These are phyloP conservation scores for Gypsophila paniculata DNA, from an alignment of 179 eudicot species.

Conservation along the genomic window DNA sequence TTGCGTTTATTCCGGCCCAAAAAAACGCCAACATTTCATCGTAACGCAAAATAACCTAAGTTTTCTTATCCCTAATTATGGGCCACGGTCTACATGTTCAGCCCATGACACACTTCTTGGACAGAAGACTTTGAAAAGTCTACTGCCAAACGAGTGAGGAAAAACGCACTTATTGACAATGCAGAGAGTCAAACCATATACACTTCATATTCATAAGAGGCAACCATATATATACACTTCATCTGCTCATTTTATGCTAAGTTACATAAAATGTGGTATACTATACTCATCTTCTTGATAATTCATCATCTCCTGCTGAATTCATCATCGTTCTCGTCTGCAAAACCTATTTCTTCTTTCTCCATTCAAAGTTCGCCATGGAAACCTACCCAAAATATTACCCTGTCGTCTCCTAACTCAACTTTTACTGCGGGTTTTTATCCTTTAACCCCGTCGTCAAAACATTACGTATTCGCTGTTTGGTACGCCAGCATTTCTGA, in stretches of 20 bases:
- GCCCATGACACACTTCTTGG: too few species aligned
- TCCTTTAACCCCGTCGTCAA: conserved; percentile 23
- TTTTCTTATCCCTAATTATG: too few species aligned
- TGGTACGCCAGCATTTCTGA: conserved; percentile 48
- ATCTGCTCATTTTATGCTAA: not conserved
- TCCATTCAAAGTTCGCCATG: conserved; percentile 36
- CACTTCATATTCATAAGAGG: too few species aligned
- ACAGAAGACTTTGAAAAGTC: too few species aligned
- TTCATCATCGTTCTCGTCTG: not conserved
- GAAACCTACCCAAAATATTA: conserved; percentile 43
- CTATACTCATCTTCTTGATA: conserved; percentile 13
- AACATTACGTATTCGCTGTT: conserved; percentile 46
- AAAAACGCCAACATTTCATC: too few species aligned
- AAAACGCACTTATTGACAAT: too few species aligned
- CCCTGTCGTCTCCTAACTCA: conserved; percentile 54
- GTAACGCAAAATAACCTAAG: too few species aligned
- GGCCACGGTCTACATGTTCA: too few species aligned
- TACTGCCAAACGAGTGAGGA: too few species aligned
- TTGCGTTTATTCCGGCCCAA: too few species aligned
- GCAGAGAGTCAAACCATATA: too few species aligned
- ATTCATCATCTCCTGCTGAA: not conserved
- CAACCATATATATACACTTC: too few species aligned
- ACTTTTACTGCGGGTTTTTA: conserved; percentile 66
- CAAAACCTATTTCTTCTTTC: conserved; percentile 28
- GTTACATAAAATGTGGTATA: conserved; percentile 1